Percentiles rank a stretch among this genome's conserved stretches.
These are phyloP conservation scores for Barnettozyma californica DNA, from an alignment of 805 yeast species.

Conservation along the genomic window DNA sequence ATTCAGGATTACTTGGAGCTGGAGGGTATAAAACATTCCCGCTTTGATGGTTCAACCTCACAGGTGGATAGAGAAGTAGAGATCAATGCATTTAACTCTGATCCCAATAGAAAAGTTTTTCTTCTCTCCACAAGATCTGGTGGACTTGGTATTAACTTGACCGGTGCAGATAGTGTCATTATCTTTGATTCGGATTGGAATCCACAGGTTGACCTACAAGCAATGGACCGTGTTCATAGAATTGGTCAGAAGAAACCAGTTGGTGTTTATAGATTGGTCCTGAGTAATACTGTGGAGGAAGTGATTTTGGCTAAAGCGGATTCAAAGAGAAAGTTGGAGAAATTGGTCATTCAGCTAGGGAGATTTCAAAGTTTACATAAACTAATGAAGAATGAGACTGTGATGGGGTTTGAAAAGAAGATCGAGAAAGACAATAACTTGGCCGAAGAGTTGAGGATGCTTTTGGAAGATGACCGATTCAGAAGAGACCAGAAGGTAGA, in stretches of 20 bases:
- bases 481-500: conserved; percentile 28
- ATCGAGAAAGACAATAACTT: conserved; percentile 27
- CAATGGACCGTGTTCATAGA: conserved; percentile 92
- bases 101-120: conserved; percentile 44
- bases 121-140: conserved; percentile 90
- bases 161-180: conserved; percentile 85
- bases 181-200: conserved; percentile 95
- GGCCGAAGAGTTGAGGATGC: conserved; percentile 35
- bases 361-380: conserved; percentile 41
- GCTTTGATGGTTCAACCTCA: conserved; percentile 73
- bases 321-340: conserved; percentile 73
- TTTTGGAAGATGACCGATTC: conserved; percentile 37
- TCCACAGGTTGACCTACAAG: conserved; percentile 94
- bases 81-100: conserved; percentile 43
- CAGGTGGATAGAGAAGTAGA: conserved; percentile 62
- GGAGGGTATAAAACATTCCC: conserved; percentile 40
- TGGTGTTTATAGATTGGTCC: conserved; percentile 69
- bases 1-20: conserved; percentile 66
- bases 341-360: conserved; percentile 67
- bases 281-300: conserved; percentile 79
- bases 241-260: conserved; percentile 89
- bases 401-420: conserved; percentile 16
- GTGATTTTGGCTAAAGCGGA: conserved; percentile 73
- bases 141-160: conserved; percentile 84
- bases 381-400: conserved; percentile 29